Conservation (phyloP, 768 basidiomycete species). For the Pisolithus microcarpus region DNA sequence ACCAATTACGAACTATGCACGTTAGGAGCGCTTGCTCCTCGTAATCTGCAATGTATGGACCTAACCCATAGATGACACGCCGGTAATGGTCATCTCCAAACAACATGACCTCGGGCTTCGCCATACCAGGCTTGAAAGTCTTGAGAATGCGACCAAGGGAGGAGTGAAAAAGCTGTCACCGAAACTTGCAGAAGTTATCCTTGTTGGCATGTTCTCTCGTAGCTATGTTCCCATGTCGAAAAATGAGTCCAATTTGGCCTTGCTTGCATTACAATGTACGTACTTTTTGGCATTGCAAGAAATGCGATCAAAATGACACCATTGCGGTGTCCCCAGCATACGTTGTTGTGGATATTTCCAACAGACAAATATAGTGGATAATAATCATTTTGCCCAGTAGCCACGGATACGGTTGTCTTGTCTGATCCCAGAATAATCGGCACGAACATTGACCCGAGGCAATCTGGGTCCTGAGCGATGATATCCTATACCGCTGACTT, state of each 20-base stretch:
- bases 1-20: slow-evolving; percentile 14
- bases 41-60: slow-evolving; percentile 15
- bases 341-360: slow-evolving; percentile 6
- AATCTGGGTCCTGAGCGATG: no score
- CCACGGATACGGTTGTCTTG: slow-evolving; percentile 18
- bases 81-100: slow-evolving; percentile 17
- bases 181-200: slow-evolving; percentile 11
- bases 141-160: slow-evolving; percentile 10
- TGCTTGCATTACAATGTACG: no score
- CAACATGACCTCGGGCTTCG: slow-evolving; percentile 5
- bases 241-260: no score
- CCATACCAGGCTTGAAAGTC: slow-evolving; percentile 10
- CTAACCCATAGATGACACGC: slow-evolving; percentile 13
- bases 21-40: slow-evolving; percentile 13
- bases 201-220: slow-evolving; percentile 2
- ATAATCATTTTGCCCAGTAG: slow-evolving; percentile 15
- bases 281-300: no score
- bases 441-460: slow-evolving; percentile 8
- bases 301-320: no score
- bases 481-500: no score
- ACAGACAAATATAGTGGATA: slow-evolving; percentile 14
- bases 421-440: slow-evolving; percentile 16
- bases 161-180: slow-evolving; percentile 15
- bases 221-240: neutral
- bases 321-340: no score